Evolutionary conservation across 2,329 filamentous ascomycete species (phyloP), one percentile per base, ranked within the genome.

Genomic region (Pleoardoris graminearum): DNA sequence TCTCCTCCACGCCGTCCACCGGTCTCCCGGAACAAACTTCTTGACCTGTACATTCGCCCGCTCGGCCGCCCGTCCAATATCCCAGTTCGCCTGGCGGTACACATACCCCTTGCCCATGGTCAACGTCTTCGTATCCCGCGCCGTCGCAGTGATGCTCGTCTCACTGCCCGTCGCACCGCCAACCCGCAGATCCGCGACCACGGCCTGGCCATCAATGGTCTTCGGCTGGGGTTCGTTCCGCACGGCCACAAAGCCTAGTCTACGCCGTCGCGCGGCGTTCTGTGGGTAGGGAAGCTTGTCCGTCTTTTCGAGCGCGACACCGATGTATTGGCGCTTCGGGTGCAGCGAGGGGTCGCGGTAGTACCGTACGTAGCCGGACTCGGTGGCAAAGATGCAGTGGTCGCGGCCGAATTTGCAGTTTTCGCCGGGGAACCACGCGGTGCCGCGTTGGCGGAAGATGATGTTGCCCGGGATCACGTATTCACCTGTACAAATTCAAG

Each of bases 401-500:
- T 99, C 92, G 55, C 94, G 88, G 45, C 94, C 94, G 80, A 97
- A 93, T 66, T 87, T 89, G 75, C 89, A 90, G 77, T 99, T 97
- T 73, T 97, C 94, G 67, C 94, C 94, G 1, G 94, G 88, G 73
- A 88, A 93, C 94, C 94, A 99, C 67, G 87, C 84, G 3, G 94
- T 95, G 65, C 94, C 94, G 67, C 93, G 88, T 76, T 99, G 94
- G 72, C 91, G 91, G 84, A 94, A 99, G 77, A 99, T 89, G 76
- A 99, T 99, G 79, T 96, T 97, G 49, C 94, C 94, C 4, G 92
- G 89, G 53, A 96, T 88, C 30, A 99, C 94, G 74, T 88, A 96
- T 79, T 97, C 89, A 72, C 93, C 89, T 92, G 69, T 53, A 32
- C n/a, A n/a, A n/a, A n/a, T n/a, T 44, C 30, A 36, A 37, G 16